Evolutionary conservation across 1,284 basidiomycete species (phyloP), one percentile per base, ranked within the genome.

Genomic region (Fomitopsis pinicola): DNA sequence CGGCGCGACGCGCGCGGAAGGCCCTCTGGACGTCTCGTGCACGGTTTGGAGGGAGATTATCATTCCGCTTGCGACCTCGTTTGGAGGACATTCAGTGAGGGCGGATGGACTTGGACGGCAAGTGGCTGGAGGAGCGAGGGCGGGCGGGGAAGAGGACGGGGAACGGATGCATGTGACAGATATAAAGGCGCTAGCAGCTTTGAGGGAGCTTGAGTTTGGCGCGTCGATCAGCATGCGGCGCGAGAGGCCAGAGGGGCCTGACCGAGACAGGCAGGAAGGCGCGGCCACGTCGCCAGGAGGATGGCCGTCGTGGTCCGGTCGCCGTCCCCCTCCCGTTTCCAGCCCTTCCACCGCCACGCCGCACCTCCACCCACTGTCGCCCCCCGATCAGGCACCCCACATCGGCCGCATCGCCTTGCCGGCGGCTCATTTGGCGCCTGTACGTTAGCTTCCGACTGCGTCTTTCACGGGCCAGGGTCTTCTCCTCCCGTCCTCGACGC

Each of bases 1-100:
- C 92, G 63, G 92, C 92, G 69, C 94, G 86, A 65, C 95, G 83
- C 30, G 94, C 92, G 67, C 94, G 85, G 78, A 97, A 97, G 3
- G 94, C 94, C 66, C 94, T 81, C 75, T 97, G 94, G 36, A 97
- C 94, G 72, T 97, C 94, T 60, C 94, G 81, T 35, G 95, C 94
- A 64, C 94, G 87, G 71, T 95, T 95, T 40, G 94, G 94, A 65
- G 94, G 94, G 44, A 96, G 85, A 71, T 91, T 91, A 76, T 95
- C 92, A 77, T 96, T 95, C 73, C 93, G 84, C 74, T 95, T 95
- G 71, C 94, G 87, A 64, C 94, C 94, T 68, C 94, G 87, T 76
- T 91, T 92, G 62, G 90, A 92, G 67, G 89, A 90, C 89, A 91
- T 91, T 57, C 59, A 62, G 57, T 65, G 63, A 58, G 64, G 63